Evolutionary conservation across 495 filamentous ascomycete species (phyloP).

Genomic region (Niebla homalea): DNA sequence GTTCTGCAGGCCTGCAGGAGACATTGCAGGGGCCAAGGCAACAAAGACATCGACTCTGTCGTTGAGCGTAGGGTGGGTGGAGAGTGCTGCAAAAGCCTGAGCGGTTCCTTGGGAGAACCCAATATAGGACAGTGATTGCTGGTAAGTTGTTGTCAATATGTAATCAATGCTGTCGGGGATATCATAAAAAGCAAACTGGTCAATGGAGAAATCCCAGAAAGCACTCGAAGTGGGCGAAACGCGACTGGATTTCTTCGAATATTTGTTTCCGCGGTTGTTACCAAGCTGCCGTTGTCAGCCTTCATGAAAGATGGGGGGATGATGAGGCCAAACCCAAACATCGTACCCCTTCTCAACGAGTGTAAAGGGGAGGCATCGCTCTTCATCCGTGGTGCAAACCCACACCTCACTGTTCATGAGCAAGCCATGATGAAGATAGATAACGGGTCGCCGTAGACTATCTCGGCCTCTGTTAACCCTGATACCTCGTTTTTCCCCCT

Average conservation of each 20-base stretch:
- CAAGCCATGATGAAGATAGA: constrained; percentile 91
- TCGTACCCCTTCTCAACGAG: constrained; percentile 89
- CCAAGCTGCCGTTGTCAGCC: constrained; percentile 46
- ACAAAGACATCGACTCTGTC: constrained; percentile 93
- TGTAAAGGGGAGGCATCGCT: constrained; percentile 75
- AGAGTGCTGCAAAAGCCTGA: constrained; percentile 90
- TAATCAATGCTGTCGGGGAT: constrained; percentile 91
- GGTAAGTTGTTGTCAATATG: constrained; percentile 69
- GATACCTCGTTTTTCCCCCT: constrained; percentile 55
- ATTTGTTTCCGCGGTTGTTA: constrained; percentile 97
- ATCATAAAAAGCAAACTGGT: constrained; percentile 95
- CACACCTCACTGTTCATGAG: constrained; percentile 99
- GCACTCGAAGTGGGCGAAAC: constrained; percentile 56
- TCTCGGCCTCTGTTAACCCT: constrained; percentile 58
- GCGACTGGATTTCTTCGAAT: constrained; percentile 81
- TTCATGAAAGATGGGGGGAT: not conserved
- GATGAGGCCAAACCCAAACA: constrained; percentile 59
- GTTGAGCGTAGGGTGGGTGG: constrained; percentile 85
- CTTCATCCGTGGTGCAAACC: constrained; percentile 80
- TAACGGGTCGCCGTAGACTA: constrained; percentile 69
- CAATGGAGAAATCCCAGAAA: constrained; percentile 97
- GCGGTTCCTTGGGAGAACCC: constrained; percentile 96
- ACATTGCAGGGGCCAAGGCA: constrained; percentile 94
- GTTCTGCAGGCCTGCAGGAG: constrained; percentile 78
- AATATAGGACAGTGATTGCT: constrained; percentile 83